Evolutionary conservation across 768 basidiomycete genomes (phyloP).

Genomic region (Suillus subalutaceus): DNA sequence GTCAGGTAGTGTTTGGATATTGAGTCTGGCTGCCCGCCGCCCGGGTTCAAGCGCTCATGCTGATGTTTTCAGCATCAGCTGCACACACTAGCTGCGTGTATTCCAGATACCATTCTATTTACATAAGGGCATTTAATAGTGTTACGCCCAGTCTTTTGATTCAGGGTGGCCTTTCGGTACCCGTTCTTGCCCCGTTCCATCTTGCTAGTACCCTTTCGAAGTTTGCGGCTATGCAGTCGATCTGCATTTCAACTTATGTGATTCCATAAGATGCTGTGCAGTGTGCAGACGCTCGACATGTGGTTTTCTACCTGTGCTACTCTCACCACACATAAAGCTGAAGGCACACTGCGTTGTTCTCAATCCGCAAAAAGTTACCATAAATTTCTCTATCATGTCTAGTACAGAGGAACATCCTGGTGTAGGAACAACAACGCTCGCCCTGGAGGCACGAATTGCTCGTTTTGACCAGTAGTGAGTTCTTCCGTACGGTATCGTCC

Average conservation of each 20-base stretch:
- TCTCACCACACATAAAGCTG: background rate
- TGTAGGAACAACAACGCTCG: background rate
- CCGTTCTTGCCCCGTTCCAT: background rate
- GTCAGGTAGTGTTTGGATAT: too few relatives aligned
- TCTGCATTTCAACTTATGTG: background rate
- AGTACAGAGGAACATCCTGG: background rate
- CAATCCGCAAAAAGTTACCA: too few relatives aligned
- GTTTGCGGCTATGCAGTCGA: background rate
- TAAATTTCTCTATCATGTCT: background rate
- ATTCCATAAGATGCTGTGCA: background rate
- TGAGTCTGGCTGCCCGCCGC: too few relatives aligned
- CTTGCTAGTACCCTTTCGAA: too few relatives aligned
- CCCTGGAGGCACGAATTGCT: background rate
- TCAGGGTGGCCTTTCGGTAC: too few relatives aligned
- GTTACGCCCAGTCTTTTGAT: too few relatives aligned
- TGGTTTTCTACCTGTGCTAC: background rate
- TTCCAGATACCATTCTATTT: too few relatives aligned
- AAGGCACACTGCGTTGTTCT: background rate
- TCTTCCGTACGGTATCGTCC: background rate
- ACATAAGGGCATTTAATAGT: too few relatives aligned
- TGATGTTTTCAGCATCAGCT: too few relatives aligned
- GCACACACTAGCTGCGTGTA: too few relatives aligned
- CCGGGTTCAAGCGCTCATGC: too few relatives aligned
- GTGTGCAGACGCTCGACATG: background rate
- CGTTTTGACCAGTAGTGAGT: constrained; percentile 1